A percentile compares a stretch with the other conserved stretches of the same genome.
These are phyloP conservation scores for Piper betle DNA, from an alignment of 164 flowering plant genomes.

Conservation along the genomic window DNA sequence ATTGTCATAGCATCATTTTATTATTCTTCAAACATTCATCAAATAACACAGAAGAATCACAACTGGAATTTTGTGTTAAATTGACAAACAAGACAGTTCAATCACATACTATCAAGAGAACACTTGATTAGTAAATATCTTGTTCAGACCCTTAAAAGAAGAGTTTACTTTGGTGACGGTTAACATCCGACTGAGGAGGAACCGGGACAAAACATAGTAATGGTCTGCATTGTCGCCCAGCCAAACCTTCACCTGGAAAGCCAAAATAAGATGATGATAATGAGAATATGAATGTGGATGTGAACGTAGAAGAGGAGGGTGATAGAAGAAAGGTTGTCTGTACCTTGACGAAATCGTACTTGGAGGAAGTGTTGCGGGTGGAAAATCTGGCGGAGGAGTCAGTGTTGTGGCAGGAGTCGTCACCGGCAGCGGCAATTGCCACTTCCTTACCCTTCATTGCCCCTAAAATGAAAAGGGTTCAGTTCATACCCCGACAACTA, in stretches of 20 bases:
- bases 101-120: no score
- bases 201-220: slow-evolving; percentile 88
- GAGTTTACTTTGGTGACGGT: slow-evolving; percentile 79
- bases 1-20: neutral
- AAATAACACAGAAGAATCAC: neutral
- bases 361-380: slow-evolving; percentile 74
- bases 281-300: neutral
- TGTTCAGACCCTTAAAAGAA: neutral
- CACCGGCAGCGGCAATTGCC: slow-evolving; percentile 2
- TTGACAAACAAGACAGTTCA: no score
- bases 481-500: no score
- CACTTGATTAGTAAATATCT: no score
- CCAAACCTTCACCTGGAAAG: slow-evolving; percentile 84
- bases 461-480: no score
- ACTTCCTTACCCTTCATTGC: slow-evolving; percentile 34
- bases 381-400: slow-evolving; percentile 24
- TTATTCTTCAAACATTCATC: neutral
- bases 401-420: slow-evolving; percentile 3
- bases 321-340: neutral
- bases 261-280: neutral
- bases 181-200: slow-evolving; percentile 89
- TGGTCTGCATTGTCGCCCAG: slow-evolving; percentile 94
- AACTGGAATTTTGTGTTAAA: no score
- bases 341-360: slow-evolving; percentile 98
- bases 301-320: neutral